Evolutionary conservation across 1,284 basidiomycete genomes (phyloP).

Genomic region (Puccinia sorghi): DNA sequence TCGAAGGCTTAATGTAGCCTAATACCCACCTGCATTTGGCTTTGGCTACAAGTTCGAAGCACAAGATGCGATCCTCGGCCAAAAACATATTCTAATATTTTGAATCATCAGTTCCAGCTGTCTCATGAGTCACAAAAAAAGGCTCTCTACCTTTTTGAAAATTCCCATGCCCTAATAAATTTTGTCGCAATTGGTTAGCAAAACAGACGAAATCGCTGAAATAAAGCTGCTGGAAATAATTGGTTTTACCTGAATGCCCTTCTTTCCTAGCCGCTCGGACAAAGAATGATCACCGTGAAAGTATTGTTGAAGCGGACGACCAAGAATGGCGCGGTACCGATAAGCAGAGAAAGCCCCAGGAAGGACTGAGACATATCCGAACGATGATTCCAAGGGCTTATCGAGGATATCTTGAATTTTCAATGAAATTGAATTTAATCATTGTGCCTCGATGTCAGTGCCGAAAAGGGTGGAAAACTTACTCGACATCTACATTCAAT

Average conservation of each 20-base stretch:
- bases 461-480: background rate
- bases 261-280: constrained; percentile 84
- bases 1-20: constrained; percentile 91
- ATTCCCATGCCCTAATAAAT: constrained; percentile 78
- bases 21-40: constrained; percentile 77
- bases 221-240: background rate
- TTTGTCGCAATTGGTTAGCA: background rate
- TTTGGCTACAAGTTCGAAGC: constrained; percentile 95
- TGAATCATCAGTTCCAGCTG: background rate
- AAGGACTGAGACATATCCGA: constrained; percentile 91
- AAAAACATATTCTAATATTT: constrained; percentile 64
- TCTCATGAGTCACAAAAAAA: background rate
- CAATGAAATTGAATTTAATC: background rate
- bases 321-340: constrained; percentile 84
- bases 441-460: background rate
- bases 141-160: constrained; percentile 68
- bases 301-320: constrained; percentile 91
- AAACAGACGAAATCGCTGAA: background rate
- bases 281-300: constrained; percentile 75
- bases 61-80: constrained; percentile 76
- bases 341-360: constrained; percentile 97
- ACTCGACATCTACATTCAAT: constrained; percentile 48
- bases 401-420: constrained; percentile 60
- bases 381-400: constrained; percentile 89
- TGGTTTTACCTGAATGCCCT: constrained; percentile 71